Evolutionary conservation across 1,284 basidiomycete genomes (phyloP).

Genomic region (Tausonia pullulans): DNA sequence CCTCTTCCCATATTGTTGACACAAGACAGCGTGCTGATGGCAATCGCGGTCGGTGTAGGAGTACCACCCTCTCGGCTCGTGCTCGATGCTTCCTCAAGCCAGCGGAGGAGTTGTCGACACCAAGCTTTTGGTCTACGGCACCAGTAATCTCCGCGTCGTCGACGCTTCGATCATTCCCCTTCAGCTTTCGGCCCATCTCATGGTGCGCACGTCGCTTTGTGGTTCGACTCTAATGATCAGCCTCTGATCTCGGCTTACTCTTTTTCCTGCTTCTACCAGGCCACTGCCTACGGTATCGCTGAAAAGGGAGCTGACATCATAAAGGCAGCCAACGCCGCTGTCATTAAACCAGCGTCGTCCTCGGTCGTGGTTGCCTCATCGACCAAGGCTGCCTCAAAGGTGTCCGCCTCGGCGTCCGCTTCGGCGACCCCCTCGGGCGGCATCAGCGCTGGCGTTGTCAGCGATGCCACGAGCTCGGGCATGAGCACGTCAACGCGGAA

Average conservation of each 20-base stretch:
- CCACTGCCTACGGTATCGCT: slow-evolving; percentile 48
- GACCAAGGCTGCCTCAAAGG: background rate
- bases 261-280: slow-evolving; percentile 33
- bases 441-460: background rate
- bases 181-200: slow-evolving; percentile 34
- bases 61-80: slow-evolving; percentile 50
- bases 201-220: slow-evolving; percentile 24
- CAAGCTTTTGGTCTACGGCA: slow-evolving; percentile 51
- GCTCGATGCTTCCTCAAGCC: slow-evolving; percentile 50
- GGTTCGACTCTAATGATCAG: background rate
- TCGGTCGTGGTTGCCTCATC: background rate
- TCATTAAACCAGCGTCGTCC: background rate
- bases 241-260: background rate
- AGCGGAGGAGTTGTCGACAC: slow-evolving; percentile 56
- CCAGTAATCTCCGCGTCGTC: slow-evolving; percentile 38
- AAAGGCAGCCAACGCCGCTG: slow-evolving; percentile 26
- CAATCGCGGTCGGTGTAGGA: background rate
- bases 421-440: background rate
- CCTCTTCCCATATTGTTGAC: too few species aligned
- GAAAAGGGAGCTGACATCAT: slow-evolving; percentile 56
- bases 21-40: too few species aligned
- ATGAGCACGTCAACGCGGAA: background rate
- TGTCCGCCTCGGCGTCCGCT: background rate
- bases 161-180: slow-evolving; percentile 40
- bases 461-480: background rate